Base-by-base conservation (phyloP, 2,329 filamentous ascomycete genomes). In the Rosellinia necatrix region DNA sequence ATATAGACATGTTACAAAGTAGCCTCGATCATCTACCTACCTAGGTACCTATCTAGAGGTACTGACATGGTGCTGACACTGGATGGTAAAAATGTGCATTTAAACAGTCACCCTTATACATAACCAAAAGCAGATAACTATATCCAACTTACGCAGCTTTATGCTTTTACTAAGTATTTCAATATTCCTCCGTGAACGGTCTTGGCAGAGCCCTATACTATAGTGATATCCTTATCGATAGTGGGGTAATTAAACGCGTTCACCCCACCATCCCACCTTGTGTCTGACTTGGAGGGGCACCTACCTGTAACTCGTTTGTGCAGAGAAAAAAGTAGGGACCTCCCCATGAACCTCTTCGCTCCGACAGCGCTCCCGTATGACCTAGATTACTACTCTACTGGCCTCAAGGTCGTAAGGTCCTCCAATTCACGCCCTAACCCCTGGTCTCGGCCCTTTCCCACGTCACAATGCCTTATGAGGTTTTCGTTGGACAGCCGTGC, bases 401-500 rank as follows among this genome's bases (percentile, higher is more conserved):
- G 21, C 40, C 44, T 53, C 32, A 10, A 53, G 59, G 49, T 43
- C 35, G 35, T 25, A 56, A 49, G 24, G 29, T 41, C 30, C 27
- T 30, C 53, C 35, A 22, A 30, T 42, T 48, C 7, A 37, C 21
- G 21, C 19, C 10, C 32, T 30, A 44, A n/a, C 40, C 24, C 40
- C 13, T 22, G 49, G 47, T 21, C 35, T 40, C 29, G 43, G 43
- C 22, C 40, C 21, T 19, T 38, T 35, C 17, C 42, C 35, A 13
- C 37, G 44, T 53, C 57, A 59, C 42, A 24, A 69, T 69, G 66
- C 63, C 64, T 43, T 67, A 65, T 46, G 56, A 68, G 38, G 56
- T 64, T 30, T 66, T 75, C 37, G 59, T 69, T 17, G 72, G 73
- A 53, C 70, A 70, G 49, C 70, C 80, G 29, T 84, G 83, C 71